Conservation (phyloP, 2,329 filamentous ascomycete species). For the Aspergillus aculeatinus region DNA sequence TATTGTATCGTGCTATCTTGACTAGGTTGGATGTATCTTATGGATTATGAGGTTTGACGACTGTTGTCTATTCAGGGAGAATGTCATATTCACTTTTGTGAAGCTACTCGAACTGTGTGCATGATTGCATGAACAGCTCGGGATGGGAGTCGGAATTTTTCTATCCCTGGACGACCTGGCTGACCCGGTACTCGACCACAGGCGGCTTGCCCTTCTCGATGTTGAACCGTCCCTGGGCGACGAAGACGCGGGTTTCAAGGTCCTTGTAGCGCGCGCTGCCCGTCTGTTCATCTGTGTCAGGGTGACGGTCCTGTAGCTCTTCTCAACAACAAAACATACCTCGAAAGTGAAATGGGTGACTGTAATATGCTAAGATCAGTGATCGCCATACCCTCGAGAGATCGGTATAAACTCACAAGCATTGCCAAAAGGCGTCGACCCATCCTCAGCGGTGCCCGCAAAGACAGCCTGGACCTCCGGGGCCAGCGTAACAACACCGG, state of each 20-base stretch:
- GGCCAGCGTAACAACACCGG: conserved; percentile 39
- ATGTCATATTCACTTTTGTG: background rate
- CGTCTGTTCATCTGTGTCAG: conserved; percentile 29
- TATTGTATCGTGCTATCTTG: background rate
- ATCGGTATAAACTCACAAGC: conserved; percentile 34
- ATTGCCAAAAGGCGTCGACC: conserved; percentile 40
- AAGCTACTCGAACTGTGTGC: background rate
- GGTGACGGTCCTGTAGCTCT: background rate
- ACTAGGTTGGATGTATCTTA: background rate
- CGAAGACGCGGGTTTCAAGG: conserved; percentile 43
- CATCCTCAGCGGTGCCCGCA: conserved; percentile 29
- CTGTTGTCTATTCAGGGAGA: background rate
- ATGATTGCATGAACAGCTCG: background rate
- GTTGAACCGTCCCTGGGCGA: conserved; percentile 43
- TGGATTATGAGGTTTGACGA: background rate
- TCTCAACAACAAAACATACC: conserved; percentile 20
- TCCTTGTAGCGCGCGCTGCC: conserved; percentile 44
- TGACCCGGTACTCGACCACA: conserved; percentile 45
- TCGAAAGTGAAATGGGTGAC: conserved; percentile 41
- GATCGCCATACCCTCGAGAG: background rate
- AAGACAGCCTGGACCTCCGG: conserved; percentile 37
- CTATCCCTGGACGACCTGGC: conserved; percentile 34
- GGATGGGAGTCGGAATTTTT: background rate
- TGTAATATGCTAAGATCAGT: conserved; percentile 15
- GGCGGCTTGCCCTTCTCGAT: conserved; percentile 36